Evolutionary conservation across 495 filamentous ascomycete species (phyloP), one percentile per base, ranked within the genome.

Genomic region (Oidiodendron maius): DNA sequence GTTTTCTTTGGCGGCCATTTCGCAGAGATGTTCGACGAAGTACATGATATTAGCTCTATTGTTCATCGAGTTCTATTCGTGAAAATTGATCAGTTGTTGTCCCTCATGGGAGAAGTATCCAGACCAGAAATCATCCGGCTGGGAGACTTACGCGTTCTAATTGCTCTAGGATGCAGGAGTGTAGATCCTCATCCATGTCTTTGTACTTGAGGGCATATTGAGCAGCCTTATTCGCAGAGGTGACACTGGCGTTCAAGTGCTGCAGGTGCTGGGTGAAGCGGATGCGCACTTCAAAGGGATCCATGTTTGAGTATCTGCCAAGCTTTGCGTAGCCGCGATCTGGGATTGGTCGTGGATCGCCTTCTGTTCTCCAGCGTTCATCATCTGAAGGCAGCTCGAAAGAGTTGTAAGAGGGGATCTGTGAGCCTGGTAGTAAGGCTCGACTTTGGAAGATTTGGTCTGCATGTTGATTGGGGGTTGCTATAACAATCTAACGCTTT

Each of bases 1-100:
- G 48, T 81, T 75, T 47, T 95, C 87, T 42, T 80, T 80, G 15
- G 78, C 73, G 13, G 87, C 84, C 72, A 89, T 78, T 59, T 96
- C 91, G 66, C 91, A 88, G 46, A 99, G 83, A 52, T 89, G 84
- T 62, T 97, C 91, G 61, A 97, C 82, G 71, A 99, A 97, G 69
- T 93, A 97, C 86, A 99, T 91, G 64, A 99, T 96, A 60, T 99
- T 99, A 24, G 95, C 94, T 37, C 91, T 75, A 39, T 82, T 95
- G 69, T 99, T 99, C 84, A 97, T 94, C 52, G 83, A 88, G 58
- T 86, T 94, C 79, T 57, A 40, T 44, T 4, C 21, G 39, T 16
- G 30, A 16, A 40, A 13, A 25, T 44, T 21, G 26, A 16, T 16
- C 22, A 1, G 2, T 35, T 22, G 3, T 45, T 42, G 6, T 42